A percentile compares a stretch with the other conserved stretches of the same genome.
Conservation (phyloP, 2,329 filamentous ascomycete genomes). For the Zelopaecilomyces penicillatus region DNA sequence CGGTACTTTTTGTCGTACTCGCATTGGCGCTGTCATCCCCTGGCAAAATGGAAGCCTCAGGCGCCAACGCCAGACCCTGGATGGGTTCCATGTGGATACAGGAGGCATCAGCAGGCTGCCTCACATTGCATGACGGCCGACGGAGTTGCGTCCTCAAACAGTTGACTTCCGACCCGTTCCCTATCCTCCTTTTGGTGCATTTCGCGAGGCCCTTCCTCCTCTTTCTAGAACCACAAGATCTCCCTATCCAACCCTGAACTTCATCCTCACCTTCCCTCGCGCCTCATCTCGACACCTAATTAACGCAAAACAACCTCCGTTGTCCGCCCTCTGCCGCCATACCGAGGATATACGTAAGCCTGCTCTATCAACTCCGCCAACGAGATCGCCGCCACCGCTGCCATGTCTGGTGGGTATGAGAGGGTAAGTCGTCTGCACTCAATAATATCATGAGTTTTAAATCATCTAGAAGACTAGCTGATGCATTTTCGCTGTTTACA, state of each 20-base stretch:
- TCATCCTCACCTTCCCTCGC: conserved; percentile 1
- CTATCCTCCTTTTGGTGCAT: conserved; percentile 1
- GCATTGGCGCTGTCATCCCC: too few species aligned
- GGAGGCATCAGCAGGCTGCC: conserved; percentile 5
- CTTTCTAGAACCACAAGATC: background rate
- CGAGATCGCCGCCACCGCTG: conserved; percentile 10
- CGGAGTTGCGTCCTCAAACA: conserved; percentile 5
- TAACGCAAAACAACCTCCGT: background rate
- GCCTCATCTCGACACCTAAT: background rate
- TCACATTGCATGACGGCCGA: conserved; percentile 5
- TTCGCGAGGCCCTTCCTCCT: conserved; percentile 2
- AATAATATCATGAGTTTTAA: background rate
- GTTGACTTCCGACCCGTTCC: background rate
- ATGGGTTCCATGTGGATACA: conserved; percentile 2
- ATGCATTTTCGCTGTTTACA: conserved; percentile 22
- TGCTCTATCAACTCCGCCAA: background rate
- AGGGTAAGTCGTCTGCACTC: conserved; percentile 34
- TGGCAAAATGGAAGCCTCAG: background rate
- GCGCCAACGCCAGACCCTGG: conserved; percentile 2
- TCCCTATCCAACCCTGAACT: background rate
- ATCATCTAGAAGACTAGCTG: background rate
- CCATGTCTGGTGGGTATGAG: conserved; percentile 50
- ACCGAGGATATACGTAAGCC: background rate
- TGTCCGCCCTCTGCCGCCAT: background rate
- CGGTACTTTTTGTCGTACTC: too few species aligned